Conservation (phyloP, 139 green algal species). For the Coelastrella sp. region DNA sequence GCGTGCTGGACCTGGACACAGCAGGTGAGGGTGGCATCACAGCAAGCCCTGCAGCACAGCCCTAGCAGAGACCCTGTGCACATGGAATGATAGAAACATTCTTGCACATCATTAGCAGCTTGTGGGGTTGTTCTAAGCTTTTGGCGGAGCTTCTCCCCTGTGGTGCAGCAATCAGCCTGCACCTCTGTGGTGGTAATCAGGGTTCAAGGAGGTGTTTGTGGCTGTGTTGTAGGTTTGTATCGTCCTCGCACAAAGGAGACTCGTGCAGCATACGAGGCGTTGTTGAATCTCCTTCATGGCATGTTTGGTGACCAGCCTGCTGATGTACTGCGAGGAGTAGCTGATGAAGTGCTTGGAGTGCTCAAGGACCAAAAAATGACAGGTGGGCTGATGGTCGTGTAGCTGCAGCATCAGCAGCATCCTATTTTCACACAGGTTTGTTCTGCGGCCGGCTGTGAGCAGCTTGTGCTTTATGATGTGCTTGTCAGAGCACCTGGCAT, state of each 20-base stretch:
- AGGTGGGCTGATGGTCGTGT: neutral
- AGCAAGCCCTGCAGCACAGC: too few relatives aligned
- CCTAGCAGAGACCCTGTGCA: too few relatives aligned
- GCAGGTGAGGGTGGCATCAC: conserved; percentile 49
- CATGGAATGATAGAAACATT: too few relatives aligned
- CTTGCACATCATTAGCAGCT: too few relatives aligned
- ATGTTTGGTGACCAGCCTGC: conserved; percentile 96
- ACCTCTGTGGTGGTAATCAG: too few relatives aligned
- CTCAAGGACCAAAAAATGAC: conserved; percentile 86
- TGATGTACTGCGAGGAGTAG: conserved; percentile 94
- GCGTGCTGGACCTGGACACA: conserved; percentile 86
- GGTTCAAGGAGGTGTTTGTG: too few relatives aligned
- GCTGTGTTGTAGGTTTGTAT: conserved; percentile 78
- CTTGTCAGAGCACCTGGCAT: too few relatives aligned
- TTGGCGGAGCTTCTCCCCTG: too few relatives aligned
- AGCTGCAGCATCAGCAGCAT: neutral
- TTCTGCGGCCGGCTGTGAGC: neutral
- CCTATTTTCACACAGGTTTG: neutral
- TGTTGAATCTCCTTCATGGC: conserved; percentile 86
- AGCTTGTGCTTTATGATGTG: too few relatives aligned
- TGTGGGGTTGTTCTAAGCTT: too few relatives aligned
- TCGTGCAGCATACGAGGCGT: conserved; percentile 91
- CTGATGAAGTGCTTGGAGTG: conserved; percentile 95
- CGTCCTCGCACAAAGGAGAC: conserved; percentile 84
- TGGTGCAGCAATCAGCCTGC: too few relatives aligned